Base-by-base conservation (phyloP, 371 early-diverging fungal genomes). In the Choanephora cucurbitarum region DNA sequence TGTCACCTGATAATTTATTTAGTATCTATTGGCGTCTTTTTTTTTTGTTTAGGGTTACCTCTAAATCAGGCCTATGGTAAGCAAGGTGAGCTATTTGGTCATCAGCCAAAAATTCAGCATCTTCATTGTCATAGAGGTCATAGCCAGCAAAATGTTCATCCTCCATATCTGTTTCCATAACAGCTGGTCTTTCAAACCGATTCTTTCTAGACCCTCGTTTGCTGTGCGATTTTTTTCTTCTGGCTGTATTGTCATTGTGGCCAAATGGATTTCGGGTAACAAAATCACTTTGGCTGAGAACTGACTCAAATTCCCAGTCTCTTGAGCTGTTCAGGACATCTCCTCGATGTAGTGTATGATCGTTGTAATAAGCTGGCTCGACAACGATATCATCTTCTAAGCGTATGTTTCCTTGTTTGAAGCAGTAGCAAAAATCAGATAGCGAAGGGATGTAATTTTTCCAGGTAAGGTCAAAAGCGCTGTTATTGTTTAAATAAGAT, bases 381-480 rank as follows among this genome's bases (percentile, higher is more conserved):
- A 67, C 44, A 22, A 70, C 43, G 3, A 61, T 32, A 39, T 74
- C 67, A 17, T 69, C 69, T 23, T 69, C 75, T 10, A 71, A 50
- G 14, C 58, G 75, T 52, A 71, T 71, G 41, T 46, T 62, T 41
- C 46, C 44, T 32, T 55, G 58, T 10, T 55, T 57, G 28, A 58
- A n/a, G 31, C 73, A 73, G 21, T 55, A 58, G 19, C 60, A 64
- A 33, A 72, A 53, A 17, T 65, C 68, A 14, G 64, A 57, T 22
- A 53, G 19, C 19, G 68, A 73, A 19, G 78, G 75, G 41, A 77
- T 40, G 44, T 77, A 77, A 43, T 77, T 74, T 48, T 64, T 60
- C 78, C 78, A 77, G 5, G 78, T 77, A 21, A 77, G 56, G 44
- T 77, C 78, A 55, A 77, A 77, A 9, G 71, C 74, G 52, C 73